phyloP scores from a whole-genome alignment of 2,329 filamentous ascomycete genomes.

The Penicillium sp. region DNA sequence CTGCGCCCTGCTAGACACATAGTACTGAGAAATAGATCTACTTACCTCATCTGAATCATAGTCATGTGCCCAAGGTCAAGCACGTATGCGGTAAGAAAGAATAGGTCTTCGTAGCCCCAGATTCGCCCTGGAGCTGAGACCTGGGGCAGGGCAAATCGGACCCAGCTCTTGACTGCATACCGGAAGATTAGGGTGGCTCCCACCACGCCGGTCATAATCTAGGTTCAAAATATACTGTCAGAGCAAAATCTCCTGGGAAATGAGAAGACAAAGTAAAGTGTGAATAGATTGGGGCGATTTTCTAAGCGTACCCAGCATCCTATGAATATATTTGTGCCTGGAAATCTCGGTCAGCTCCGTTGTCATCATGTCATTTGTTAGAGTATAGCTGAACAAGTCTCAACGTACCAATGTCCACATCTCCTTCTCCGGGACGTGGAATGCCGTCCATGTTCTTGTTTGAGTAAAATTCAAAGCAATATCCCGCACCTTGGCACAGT shows the following conservation, averaged over 20 bases:
- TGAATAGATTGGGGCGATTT: neutral
- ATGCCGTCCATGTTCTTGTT: constrained; percentile 11
- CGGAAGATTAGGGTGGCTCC: constrained; percentile 18
- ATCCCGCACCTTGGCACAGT: too few relatives aligned
- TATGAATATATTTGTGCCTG: constrained; percentile 14
- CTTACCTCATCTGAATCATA: constrained; percentile 29
- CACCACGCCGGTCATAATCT: constrained; percentile 20
- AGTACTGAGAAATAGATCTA: neutral
- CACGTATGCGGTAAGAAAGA: constrained; percentile 25
- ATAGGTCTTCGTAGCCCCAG: constrained; percentile 31
- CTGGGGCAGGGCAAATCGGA: constrained; percentile 27
- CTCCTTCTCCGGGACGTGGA: constrained; percentile 16
- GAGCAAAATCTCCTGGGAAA: neutral
- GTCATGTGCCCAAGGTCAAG: constrained; percentile 30
- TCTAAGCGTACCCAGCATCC: constrained; percentile 17
- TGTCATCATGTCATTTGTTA: too few relatives aligned
- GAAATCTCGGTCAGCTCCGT: constrained; percentile 1
- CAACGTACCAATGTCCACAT: constrained; percentile 19
- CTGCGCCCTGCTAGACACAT: neutral
- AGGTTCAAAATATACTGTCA: neutral
- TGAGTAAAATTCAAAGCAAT: too few relatives aligned
- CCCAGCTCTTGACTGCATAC: constrained; percentile 26
- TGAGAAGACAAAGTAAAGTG: neutral
- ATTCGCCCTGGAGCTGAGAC: constrained; percentile 27
- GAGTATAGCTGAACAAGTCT: too few relatives aligned